phyloP scores from a whole-genome alignment of 768 basidiomycete species.

The Kwoniella bestiolae region DNA sequence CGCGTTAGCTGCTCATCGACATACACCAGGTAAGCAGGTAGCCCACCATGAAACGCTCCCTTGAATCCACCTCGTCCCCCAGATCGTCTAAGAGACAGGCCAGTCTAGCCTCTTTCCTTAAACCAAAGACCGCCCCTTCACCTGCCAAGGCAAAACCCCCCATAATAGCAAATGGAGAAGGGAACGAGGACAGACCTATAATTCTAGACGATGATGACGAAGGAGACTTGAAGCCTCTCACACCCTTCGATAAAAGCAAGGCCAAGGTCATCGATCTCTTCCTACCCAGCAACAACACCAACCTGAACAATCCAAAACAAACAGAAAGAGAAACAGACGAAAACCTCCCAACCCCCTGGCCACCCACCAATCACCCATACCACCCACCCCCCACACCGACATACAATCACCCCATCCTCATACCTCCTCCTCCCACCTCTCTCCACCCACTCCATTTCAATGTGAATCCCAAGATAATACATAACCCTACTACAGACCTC shows the following conservation, averaged over 20 bases:
- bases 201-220: slow-evolving; percentile 12
- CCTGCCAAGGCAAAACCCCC: not conserved
- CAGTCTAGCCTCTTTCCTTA: slow-evolving; percentile 19
- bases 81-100: slow-evolving; percentile 16
- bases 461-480: slow-evolving; percentile 23
- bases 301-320: too few species aligned
- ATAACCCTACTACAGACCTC: slow-evolving; percentile 35
- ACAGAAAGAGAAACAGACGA: not conserved
- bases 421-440: slow-evolving; percentile 22
- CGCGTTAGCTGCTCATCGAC: too few species aligned
- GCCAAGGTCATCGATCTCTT: slow-evolving; percentile 2
- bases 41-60: not conserved
- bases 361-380: slow-evolving; percentile 42
- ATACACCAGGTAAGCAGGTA: too few species aligned
- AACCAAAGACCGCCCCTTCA: not conserved
- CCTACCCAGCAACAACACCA: not conserved
- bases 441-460: slow-evolving; percentile 28
- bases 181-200: slow-evolving; percentile 1
- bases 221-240: not conserved
- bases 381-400: slow-evolving; percentile 34
- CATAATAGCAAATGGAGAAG: not conserved
- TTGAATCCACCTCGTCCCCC: not conserved
- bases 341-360: slow-evolving; percentile 16
- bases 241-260: slow-evolving; percentile 13
- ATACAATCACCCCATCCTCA: slow-evolving; percentile 42